Conservation (phyloP, 352 stramenopile genomes). For the Phytophthora kernoviae region DNA sequence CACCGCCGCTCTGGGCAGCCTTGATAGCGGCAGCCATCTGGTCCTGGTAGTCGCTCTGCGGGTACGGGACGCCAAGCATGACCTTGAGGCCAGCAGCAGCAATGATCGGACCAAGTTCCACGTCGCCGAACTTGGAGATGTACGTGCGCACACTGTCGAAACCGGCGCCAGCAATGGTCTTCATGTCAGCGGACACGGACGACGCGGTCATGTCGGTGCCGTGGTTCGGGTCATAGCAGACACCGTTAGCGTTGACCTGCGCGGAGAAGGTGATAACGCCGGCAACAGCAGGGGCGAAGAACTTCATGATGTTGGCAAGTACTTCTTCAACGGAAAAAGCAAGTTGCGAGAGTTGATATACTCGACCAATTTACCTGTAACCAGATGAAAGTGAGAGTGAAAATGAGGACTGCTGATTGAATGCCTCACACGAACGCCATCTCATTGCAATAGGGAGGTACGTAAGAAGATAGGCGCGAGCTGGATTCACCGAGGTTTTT, state of each 20-base stretch:
- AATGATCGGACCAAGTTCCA: conserved; percentile 47
- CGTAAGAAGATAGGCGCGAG: conserved; percentile 11
- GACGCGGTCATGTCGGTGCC: conserved; percentile 34
- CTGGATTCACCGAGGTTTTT: conserved; percentile 1
- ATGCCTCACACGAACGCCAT: not conserved
- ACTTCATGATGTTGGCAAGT: conserved; percentile 37
- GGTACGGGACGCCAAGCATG: conserved; percentile 51
- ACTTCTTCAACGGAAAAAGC: too few relatives aligned
- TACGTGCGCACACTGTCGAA: conserved; percentile 64
- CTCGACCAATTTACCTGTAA: conserved; percentile 13
- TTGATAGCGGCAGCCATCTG: conserved; percentile 42
- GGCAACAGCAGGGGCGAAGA: conserved; percentile 27
- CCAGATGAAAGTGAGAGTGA: conserved; percentile 18
- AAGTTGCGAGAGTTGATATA: too few relatives aligned
- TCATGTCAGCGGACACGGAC: conserved; percentile 43
- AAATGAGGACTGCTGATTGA: conserved; percentile 15
- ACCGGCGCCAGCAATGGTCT: conserved; percentile 46
- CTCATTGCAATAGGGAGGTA: conserved; percentile 3
- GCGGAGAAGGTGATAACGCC: conserved; percentile 37
- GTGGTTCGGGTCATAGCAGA: conserved; percentile 62
- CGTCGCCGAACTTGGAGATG: conserved; percentile 53
- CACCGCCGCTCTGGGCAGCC: conserved; percentile 36
- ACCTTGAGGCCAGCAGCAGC: conserved; percentile 41
- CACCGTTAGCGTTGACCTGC: conserved; percentile 47
- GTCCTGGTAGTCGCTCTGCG: conserved; percentile 35